phyloP scores from a whole-genome alignment of 495 filamentous ascomycete species.

The Evansstolkia leycettana region DNA sequence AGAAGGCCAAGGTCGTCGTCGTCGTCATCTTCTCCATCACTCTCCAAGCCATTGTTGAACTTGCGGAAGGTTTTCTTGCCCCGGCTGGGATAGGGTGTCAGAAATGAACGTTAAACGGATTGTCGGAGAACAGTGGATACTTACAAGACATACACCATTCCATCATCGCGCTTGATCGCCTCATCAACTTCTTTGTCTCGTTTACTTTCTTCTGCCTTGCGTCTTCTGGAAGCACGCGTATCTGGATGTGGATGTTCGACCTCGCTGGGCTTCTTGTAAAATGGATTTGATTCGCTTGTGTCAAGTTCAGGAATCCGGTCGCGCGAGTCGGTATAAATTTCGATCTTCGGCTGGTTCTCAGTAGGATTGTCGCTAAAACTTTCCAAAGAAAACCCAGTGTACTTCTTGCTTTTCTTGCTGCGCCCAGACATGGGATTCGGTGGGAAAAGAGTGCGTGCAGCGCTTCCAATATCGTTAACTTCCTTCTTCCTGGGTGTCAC shows the following conservation, averaged over 20 bases:
- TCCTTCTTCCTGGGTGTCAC: conserved; percentile 64
- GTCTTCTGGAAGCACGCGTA: conserved; percentile 26
- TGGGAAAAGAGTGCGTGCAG: conserved; percentile 69
- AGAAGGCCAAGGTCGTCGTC: conserved; percentile 36
- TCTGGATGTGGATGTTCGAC: conserved; percentile 12
- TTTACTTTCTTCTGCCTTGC: conserved; percentile 25
- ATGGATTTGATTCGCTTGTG: conserved; percentile 58
- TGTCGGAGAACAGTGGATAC: conserved; percentile 20
- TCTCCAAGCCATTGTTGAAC: conserved; percentile 35
- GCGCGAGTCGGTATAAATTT: conserved; percentile 83
- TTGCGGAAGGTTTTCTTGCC: conserved; percentile 73
- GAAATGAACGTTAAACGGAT: conserved; percentile 2
- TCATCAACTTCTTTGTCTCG: conserved; percentile 47
- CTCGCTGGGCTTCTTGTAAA: conserved; percentile 39
- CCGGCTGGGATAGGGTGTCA: conserved; percentile 47
- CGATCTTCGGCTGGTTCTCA: conserved; percentile 41
- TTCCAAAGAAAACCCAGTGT: conserved; percentile 54
- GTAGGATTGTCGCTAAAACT: conserved; percentile 47
- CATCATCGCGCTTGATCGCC: conserved; percentile 54
- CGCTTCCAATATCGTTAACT: conserved; percentile 42
- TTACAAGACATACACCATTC: conserved; percentile 81
- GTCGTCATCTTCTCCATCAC: conserved; percentile 28
- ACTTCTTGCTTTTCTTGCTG: conserved; percentile 40
- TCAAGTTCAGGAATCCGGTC: conserved; percentile 71
- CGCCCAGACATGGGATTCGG: conserved; percentile 31